These are phyloP conservation scores for Arthrobotrys iridis DNA, from an alignment of 2,329 filamentous ascomycete species.

Conservation along the genomic window DNA sequence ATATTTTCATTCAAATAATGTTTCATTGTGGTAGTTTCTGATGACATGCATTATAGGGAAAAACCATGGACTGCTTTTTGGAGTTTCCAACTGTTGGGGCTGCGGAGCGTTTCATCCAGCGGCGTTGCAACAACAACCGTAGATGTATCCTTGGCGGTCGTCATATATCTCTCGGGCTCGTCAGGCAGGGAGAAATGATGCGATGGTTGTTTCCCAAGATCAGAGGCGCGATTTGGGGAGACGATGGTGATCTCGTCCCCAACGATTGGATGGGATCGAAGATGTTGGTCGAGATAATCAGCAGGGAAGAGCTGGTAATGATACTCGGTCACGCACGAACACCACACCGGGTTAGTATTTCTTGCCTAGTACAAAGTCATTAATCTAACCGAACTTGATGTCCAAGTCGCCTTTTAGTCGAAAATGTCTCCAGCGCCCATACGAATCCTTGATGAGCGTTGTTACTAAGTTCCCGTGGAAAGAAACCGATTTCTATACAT, in stretches of 20 bases:
- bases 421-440: constrained; percentile 72
- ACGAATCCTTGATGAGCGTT: constrained; percentile 73
- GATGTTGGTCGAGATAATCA: constrained; percentile 66
- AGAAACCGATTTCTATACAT: constrained; percentile 68
- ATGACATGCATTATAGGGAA: constrained; percentile 66
- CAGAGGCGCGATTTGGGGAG: constrained; percentile 68
- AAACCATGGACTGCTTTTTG: constrained; percentile 71
- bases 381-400: background rate
- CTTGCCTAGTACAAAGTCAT: background rate
- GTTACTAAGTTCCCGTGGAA: constrained; percentile 73
- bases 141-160: constrained; percentile 68
- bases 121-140: constrained; percentile 56
- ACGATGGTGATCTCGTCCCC: constrained; percentile 57
- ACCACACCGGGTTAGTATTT: constrained; percentile 69
- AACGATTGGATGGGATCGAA: constrained; percentile 58
- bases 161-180: constrained; percentile 68
- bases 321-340: constrained; percentile 72
- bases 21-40: background rate
- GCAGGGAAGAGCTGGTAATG: constrained; percentile 72
- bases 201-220: constrained; percentile 71
- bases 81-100: constrained; percentile 68
- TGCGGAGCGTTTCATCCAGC: constrained; percentile 64
- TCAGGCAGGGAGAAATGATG: constrained; percentile 70
- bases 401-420: constrained; percentile 69
- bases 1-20: background rate